phyloP scores from a whole-genome alignment of 1,284 basidiomycete species.

The Boletus nobilissimus region DNA sequence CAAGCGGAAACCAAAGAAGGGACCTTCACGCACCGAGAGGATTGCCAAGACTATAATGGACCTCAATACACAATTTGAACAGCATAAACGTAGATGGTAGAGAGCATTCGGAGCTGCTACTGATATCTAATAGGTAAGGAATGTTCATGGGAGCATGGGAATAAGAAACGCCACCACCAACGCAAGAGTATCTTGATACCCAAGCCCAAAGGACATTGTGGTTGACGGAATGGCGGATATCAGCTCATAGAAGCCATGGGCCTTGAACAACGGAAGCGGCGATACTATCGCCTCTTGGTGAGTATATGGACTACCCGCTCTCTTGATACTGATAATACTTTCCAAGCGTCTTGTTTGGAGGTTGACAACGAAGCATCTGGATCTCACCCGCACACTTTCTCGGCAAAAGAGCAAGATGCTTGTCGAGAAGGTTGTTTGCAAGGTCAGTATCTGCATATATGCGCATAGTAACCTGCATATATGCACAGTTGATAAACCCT shows the following conservation, averaged over 20 bases:
- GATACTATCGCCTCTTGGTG: not conserved
- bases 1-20: no score
- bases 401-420: not conserved
- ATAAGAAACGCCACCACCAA: not conserved
- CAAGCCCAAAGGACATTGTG: not conserved
- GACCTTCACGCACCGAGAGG: no score
- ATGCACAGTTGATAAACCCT: not conserved
- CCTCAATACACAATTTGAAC: no score
- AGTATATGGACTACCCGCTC: not conserved
- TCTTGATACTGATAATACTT: not conserved
- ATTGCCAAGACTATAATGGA: no score
- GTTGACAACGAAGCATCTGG: not conserved
- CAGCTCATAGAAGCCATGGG: not conserved
- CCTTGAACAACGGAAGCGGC: not conserved
- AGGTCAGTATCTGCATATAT: not conserved
- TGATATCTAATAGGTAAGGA: not conserved
- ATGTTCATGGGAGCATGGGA: not conserved
- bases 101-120: no score
- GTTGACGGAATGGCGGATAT: not conserved
- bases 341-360: not conserved
- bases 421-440: not conserved
- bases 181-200: not conserved
- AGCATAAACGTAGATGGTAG: no score
- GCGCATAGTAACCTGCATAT: no score
- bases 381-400: not conserved